Percentiles rank a stretch among this genome's conserved stretches.
phyloP scores from a whole-genome alignment of 148 eudicot species.

The Rhododendron ferrugineum region DNA sequence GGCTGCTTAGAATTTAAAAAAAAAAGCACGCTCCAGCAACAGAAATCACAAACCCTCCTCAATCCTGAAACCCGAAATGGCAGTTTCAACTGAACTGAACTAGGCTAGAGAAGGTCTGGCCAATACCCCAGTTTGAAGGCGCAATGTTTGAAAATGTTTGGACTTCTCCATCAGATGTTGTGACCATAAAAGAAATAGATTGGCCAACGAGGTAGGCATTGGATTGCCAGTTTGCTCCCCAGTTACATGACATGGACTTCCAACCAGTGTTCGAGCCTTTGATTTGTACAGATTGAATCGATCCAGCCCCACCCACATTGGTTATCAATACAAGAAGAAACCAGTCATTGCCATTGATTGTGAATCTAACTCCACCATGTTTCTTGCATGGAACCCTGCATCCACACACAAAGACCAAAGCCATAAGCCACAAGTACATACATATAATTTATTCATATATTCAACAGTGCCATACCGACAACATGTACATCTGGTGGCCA shows the following conservation, averaged over 20 bases:
- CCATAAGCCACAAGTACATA: not conserved
- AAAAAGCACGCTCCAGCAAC: slow-evolving; percentile 49
- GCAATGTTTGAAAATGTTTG: slow-evolving; percentile 31
- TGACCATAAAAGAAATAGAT: slow-evolving; percentile 65
- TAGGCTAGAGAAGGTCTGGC: slow-evolving; percentile 60
- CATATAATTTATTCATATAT: not conserved
- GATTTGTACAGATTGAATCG: slow-evolving; percentile 52
- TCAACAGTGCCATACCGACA: too few relatives aligned
- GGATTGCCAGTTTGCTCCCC: slow-evolving; percentile 97
- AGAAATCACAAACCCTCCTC: not conserved
- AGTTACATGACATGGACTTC: slow-evolving; percentile 76
- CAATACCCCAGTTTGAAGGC: slow-evolving; percentile 69
- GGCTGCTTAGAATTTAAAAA: slow-evolving; percentile 38
- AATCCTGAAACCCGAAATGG: not conserved
- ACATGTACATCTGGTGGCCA: too few relatives aligned
- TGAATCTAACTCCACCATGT: slow-evolving; percentile 84
- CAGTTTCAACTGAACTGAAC: slow-evolving; percentile 33
- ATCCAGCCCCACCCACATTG: slow-evolving; percentile 79
- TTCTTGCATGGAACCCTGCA: slow-evolving; percentile 76
- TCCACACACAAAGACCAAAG: not conserved
- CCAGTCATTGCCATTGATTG: slow-evolving; percentile 68
- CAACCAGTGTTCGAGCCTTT: slow-evolving; percentile 69
- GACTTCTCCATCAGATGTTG: slow-evolving; percentile 54
- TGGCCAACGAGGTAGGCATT: slow-evolving; percentile 64
- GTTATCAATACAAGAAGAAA: slow-evolving; percentile 69